phyloP scores from a whole-genome alignment of 371 early-diverging fungal species.

The Mucor lusitanicus region DNA sequence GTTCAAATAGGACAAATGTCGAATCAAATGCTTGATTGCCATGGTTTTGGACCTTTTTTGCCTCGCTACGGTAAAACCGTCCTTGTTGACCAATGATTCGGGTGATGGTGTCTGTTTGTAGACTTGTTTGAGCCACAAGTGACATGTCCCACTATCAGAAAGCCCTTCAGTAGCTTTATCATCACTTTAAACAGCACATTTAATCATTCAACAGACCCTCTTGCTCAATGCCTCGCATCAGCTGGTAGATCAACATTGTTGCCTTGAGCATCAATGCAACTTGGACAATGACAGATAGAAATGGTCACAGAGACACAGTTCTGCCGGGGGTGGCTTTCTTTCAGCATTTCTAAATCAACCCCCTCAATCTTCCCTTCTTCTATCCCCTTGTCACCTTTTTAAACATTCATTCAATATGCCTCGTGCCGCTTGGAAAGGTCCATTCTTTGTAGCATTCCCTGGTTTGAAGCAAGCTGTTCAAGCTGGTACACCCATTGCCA shows the following conservation, averaged over 20 bases:
- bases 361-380: background rate
- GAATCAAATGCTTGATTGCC: too few relatives aligned
- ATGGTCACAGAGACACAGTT: background rate
- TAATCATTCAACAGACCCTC: too few relatives aligned
- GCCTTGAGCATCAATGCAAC: background rate
- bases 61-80: too few relatives aligned
- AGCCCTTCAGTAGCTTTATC: too few relatives aligned
- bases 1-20: too few relatives aligned
- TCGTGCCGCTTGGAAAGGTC: constrained; percentile 96
- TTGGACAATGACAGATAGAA: background rate
- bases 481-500: constrained; percentile 52
- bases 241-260: background rate
- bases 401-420: constrained; percentile 38
- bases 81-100: too few relatives aligned
- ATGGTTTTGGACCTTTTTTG: too few relatives aligned
- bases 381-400: background rate
- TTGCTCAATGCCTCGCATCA: too few relatives aligned
- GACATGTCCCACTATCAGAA: too few relatives aligned
- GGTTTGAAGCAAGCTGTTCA: constrained; percentile 57
- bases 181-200: too few relatives aligned
- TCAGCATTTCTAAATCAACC: background rate
- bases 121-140: too few relatives aligned
- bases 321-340: background rate
- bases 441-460: constrained; percentile 84
- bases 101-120: too few relatives aligned